A percentile compares a stretch with the other conserved stretches of the same genome.
These are phyloP conservation scores for Paradendryphiella salina DNA, from an alignment of 2,329 filamentous ascomycete genomes.

Conservation along the genomic window DNA sequence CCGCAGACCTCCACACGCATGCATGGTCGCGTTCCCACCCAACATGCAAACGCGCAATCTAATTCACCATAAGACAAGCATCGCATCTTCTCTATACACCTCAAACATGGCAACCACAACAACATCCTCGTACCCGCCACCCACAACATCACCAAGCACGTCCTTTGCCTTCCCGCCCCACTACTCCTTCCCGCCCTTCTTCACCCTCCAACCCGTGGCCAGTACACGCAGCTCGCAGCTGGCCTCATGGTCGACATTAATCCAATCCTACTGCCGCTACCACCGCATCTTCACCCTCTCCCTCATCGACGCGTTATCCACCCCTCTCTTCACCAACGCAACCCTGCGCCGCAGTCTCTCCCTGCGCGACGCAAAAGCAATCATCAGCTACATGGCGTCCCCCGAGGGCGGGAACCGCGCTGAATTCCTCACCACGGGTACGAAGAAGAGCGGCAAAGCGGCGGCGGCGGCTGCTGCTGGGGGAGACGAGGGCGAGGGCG, in stretches of 20 bases:
- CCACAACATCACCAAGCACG: slow-evolving; percentile 12
- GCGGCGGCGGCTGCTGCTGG: slow-evolving; percentile 14
- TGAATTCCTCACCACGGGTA: slow-evolving; percentile 62
- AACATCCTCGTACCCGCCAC: slow-evolving; percentile 11
- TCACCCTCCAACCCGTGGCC: slow-evolving; percentile 76
- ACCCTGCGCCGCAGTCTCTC: slow-evolving; percentile 52
- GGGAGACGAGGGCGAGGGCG: slow-evolving; percentile 38
- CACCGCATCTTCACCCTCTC: slow-evolving; percentile 76
- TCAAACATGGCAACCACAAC: slow-evolving; percentile 23
- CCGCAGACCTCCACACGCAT: slow-evolving; percentile 18
- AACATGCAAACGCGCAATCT: neutral
- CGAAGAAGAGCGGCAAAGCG: slow-evolving; percentile 22
- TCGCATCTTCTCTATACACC: neutral
- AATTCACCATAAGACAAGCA: neutral
- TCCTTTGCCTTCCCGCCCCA: slow-evolving; percentile 51
- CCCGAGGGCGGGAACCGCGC: slow-evolving; percentile 58
- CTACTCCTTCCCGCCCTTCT: slow-evolving; percentile 83
- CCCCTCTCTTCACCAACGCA: slow-evolving; percentile 60
- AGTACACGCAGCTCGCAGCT: slow-evolving; percentile 75
- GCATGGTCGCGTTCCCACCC: neutral
- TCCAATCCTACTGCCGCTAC: slow-evolving; percentile 81
- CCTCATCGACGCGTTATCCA: slow-evolving; percentile 59
- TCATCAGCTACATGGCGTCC: slow-evolving; percentile 61
- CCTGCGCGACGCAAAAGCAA: slow-evolving; percentile 56
- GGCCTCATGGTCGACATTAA: slow-evolving; percentile 80